phyloP scores from a whole-genome alignment of 176 grass and related monocot species.

The Tillandsia fasciculata region DNA sequence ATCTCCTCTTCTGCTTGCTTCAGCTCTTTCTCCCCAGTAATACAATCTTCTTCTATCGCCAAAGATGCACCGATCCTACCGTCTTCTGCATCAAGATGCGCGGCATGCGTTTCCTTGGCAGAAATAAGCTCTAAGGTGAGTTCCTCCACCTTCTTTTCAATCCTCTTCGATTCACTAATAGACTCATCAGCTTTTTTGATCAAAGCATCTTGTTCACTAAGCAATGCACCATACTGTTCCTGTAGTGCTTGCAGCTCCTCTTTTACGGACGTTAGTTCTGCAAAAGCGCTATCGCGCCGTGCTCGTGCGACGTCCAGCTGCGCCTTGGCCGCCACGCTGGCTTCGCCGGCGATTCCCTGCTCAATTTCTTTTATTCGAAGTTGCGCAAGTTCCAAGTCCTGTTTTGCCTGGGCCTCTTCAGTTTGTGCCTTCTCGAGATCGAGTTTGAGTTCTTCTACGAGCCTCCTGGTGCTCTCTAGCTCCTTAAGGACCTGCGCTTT shows the following conservation, averaged over 20 bases:
- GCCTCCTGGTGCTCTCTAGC: constrained; percentile 44
- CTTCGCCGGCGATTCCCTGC: constrained; percentile 52
- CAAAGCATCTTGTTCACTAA: constrained; percentile 46
- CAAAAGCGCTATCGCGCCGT: constrained; percentile 54
- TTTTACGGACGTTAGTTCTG: constrained; percentile 49
- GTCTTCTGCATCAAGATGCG: constrained; percentile 78
- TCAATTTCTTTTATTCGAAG: constrained; percentile 63
- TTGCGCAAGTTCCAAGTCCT: constrained; percentile 75
- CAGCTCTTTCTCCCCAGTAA: constrained; percentile 76
- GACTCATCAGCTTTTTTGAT: neutral
- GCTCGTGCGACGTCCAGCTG: constrained; percentile 55
- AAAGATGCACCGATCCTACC: constrained; percentile 59
- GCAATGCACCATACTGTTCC: constrained; percentile 46
- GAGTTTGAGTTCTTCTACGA: constrained; percentile 67
- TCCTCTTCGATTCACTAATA: constrained; percentile 16
- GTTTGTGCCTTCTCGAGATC: constrained; percentile 61
- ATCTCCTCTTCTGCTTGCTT: constrained; percentile 62
- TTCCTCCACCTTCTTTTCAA: constrained; percentile 57
- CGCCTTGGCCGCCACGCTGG: constrained; percentile 61
- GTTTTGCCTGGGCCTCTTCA: constrained; percentile 71
- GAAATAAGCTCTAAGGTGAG: constrained; percentile 66
- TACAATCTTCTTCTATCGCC: constrained; percentile 67
- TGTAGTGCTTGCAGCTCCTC: constrained; percentile 42
- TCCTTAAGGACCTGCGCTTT: constrained; percentile 46
- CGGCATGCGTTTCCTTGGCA: constrained; percentile 61